Conservation (phyloP, 805 yeast genomes). For the Metschnikowia dekortorum region DNA sequence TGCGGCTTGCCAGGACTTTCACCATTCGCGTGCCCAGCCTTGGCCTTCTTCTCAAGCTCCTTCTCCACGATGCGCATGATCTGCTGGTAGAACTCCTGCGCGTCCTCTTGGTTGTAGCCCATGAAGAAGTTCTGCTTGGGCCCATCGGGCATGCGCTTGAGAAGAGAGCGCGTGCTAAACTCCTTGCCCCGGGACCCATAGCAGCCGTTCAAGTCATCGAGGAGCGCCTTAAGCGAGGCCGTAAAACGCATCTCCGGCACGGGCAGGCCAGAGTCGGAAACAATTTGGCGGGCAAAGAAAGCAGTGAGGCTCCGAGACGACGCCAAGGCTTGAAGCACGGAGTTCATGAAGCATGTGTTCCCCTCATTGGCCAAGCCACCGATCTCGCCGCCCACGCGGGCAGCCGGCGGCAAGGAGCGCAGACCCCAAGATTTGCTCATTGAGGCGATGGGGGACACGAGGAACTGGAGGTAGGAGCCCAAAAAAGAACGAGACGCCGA, state of each 20-base stretch:
- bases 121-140: constrained; percentile 72
- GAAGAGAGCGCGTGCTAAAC: constrained; percentile 55
- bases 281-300: constrained; percentile 46
- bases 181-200: constrained; percentile 50
- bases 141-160: constrained; percentile 69
- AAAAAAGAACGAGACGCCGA: neutral
- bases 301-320: constrained; percentile 58
- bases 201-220: constrained; percentile 56
- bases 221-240: constrained; percentile 45
- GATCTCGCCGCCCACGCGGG: constrained; percentile 57
- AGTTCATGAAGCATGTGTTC: constrained; percentile 92
- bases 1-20: too few species aligned
- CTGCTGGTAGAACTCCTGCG: constrained; percentile 90
- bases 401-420: neutral
- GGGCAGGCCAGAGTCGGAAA: constrained; percentile 21
- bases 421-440: neutral
- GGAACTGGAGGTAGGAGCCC: neutral
- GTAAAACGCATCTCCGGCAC: constrained; percentile 45
- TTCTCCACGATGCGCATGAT: constrained; percentile 63
- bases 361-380: constrained; percentile 91
- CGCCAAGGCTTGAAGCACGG: constrained; percentile 79
- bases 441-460: neutral
- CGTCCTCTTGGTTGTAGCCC: constrained; percentile 93
- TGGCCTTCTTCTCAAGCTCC: constrained; percentile 32
- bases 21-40: too few species aligned